Percentiles rank a stretch among this genome's conserved stretches.
Conservation (phyloP, 2,329 filamentous ascomycete species). For the Cercospora sojina region DNA sequence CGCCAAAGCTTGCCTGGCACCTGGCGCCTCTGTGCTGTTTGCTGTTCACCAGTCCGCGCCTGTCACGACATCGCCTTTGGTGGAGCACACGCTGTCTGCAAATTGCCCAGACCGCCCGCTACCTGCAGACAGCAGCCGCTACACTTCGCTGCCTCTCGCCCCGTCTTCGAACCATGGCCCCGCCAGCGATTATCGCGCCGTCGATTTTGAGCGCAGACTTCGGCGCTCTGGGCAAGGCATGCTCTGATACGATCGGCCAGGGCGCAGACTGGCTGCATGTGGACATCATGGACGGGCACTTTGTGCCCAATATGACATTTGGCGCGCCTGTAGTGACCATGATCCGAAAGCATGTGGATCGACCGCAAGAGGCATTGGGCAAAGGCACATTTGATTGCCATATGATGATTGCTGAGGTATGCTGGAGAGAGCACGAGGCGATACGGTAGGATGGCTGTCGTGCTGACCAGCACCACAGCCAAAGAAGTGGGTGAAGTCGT, state of each 20-base stretch:
- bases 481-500: conserved; percentile 96
- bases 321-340: conserved; percentile 93
- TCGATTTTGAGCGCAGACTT: conserved; percentile 99
- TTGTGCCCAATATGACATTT: conserved; percentile 98
- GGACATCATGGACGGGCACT: conserved; percentile 98
- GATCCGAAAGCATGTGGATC: conserved; percentile 81
- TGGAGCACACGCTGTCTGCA: not conserved
- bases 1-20: not conserved
- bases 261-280: conserved; percentile 93
- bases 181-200: conserved; percentile 89
- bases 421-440: conserved; percentile 19
- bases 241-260: conserved; percentile 77
- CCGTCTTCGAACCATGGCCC: conserved; percentile 65
- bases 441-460: conserved; percentile 4
- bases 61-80: not conserved
- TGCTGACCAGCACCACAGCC: conserved; percentile 58
- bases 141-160: not conserved
- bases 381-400: conserved; percentile 98
- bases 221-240: conserved; percentile 80
- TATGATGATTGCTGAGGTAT: conserved; percentile 99
- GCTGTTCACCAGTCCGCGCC: not conserved
- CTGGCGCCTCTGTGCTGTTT: not conserved
- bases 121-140: not conserved
- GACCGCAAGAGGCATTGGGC: conserved; percentile 66
- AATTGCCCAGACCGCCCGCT: not conserved